Evolutionary conservation across 1,284 basidiomycete species (phyloP).

Genomic region (Naganishia sp.): DNA sequence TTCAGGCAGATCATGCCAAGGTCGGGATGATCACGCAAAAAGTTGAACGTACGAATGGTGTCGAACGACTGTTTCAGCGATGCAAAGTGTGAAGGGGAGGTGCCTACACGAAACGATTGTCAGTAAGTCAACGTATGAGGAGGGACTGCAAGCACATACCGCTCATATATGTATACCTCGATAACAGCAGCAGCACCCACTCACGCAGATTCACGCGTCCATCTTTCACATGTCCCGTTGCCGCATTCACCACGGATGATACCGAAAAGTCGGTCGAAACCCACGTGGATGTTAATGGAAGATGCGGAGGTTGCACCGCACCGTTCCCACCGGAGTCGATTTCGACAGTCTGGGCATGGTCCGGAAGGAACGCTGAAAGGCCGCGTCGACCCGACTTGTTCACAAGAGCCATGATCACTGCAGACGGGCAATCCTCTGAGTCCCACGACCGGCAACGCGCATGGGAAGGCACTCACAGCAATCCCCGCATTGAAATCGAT

Average conservation of each 20-base stretch:
- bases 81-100: conserved; percentile 41
- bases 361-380: conserved; percentile 58
- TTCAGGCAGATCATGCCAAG: conserved; percentile 28
- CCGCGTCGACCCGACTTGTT: conserved; percentile 56
- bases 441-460: not conserved
- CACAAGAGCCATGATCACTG: conserved; percentile 56
- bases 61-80: conserved; percentile 9
- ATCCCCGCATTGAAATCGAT: conserved; percentile 57
- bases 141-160: conserved; percentile 4
- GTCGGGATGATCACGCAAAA: conserved; percentile 1
- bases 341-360: conserved; percentile 29
- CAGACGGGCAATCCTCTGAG: not conserved
- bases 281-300: conserved; percentile 56
- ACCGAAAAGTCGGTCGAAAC: conserved; percentile 55
- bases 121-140: not conserved
- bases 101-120: conserved; percentile 34
- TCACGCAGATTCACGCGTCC: conserved; percentile 50
- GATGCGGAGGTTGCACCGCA: conserved; percentile 45
- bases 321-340: too few relatives aligned
- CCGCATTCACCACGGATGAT: conserved; percentile 44
- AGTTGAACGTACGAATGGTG: not conserved
- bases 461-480: conserved; percentile 42
- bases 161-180: conserved; percentile 55
- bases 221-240: conserved; percentile 27
- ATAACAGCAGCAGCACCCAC: conserved; percentile 55